Conservation (phyloP, 352 stramenopile genomes). For the Globisporangium abappressorium region DNA sequence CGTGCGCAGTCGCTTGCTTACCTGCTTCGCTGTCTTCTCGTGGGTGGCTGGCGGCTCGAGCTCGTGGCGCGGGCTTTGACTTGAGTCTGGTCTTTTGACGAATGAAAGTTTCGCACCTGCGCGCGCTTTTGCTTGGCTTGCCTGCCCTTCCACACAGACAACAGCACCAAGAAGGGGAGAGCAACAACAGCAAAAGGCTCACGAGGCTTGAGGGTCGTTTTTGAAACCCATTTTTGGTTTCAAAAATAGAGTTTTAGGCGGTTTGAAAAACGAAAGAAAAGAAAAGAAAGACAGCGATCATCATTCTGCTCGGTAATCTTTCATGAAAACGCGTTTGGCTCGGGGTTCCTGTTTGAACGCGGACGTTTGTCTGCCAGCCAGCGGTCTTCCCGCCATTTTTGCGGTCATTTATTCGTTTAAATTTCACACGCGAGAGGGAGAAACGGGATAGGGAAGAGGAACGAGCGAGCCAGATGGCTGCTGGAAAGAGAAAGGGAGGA, state of each 20-base stretch:
- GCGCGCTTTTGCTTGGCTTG: not conserved
- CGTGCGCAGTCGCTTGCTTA: slow-evolving; percentile 20
- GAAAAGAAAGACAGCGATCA: slow-evolving; percentile 3
- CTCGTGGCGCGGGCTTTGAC: slow-evolving; percentile 61
- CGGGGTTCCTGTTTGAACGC: not conserved
- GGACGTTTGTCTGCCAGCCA: slow-evolving; percentile 3
- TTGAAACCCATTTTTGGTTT: slow-evolving; percentile 17
- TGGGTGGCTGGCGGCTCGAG: slow-evolving; percentile 50
- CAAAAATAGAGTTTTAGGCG: slow-evolving; percentile 13
- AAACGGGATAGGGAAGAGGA: not conserved
- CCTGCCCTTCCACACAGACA: not conserved
- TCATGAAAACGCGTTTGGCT: not conserved
- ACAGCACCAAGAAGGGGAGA: not conserved
- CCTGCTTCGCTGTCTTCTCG: slow-evolving; percentile 40
- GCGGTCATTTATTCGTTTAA: not conserved
- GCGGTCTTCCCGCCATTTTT: slow-evolving; percentile 9
- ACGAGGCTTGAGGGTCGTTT: slow-evolving; percentile 3
- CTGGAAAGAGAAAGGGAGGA: slow-evolving; percentile 13
- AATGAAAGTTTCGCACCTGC: slow-evolving; percentile 64
- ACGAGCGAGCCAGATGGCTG: not conserved
- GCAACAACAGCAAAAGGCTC: not conserved
- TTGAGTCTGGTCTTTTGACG: slow-evolving; percentile 80
- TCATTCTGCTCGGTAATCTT: not conserved
- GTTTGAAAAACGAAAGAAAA: slow-evolving; percentile 10
- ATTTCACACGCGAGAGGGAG: not conserved